Base-by-base conservation (phyloP, 352 stramenopile genomes). In the Sclerospora graminicola region DNA sequence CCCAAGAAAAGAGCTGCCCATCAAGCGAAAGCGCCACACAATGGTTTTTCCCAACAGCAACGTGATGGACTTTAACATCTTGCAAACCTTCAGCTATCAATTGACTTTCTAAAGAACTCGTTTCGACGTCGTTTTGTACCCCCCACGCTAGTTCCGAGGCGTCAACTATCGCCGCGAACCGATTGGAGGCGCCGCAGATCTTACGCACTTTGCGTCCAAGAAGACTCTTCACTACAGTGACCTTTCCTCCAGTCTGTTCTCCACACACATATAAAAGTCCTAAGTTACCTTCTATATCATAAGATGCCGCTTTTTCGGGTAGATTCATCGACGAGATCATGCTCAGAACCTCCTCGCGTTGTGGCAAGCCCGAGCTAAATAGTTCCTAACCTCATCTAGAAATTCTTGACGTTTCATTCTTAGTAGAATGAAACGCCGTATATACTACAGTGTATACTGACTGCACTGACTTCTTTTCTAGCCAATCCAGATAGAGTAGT, bases 1-100 rank as follows among this genome's bases (percentile, higher is more conserved):
- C 77, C 73, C 73, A 89, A 1, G 72, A 79, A 41, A 74, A 84
- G 28, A 89, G 44, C 8, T 84, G 51, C 1, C 77, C 73, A 27
- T 89, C 65, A 8, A 85, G 46, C 8, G 70, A 74, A 2, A 84
- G 48, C 8, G 63, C 65, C 4, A 81, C 54, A n/a, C 65, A 61
- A 41, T 89, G 71, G n/a, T 63, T 47, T 38, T 64, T 60, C 13
- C 77, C 77, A 31, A 78, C 62, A 1, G 71, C 61, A 16, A 83
- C 32, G 16, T 80, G 59, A 13, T 75, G 64, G 2, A 88, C 47
- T 27, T 74, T 71, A 14, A 75, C 53, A 18, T 79, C 61, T 27
- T 78, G 48, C 13, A 80, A 33, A 14, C 51, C 56, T 15, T 69
- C 38, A 7, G 37, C 38, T 13, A 69, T 60, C 16, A 55, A 52